Evolutionary conservation across 2,329 filamentous ascomycete species (phyloP).

Genomic region (Nemania sp.): DNA sequence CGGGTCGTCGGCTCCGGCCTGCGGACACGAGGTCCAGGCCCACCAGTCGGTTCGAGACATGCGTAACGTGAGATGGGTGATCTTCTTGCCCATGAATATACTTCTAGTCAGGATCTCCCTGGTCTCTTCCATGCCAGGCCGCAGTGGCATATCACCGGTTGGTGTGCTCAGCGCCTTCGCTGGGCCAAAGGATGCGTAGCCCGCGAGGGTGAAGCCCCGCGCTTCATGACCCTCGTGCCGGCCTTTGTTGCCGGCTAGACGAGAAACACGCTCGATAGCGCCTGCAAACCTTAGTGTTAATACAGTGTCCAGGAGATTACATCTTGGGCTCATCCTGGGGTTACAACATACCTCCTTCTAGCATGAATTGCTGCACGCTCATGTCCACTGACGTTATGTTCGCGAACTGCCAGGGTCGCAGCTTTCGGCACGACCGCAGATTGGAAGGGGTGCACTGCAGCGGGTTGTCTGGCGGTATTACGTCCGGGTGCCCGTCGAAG

Average conservation of each 20-base stretch:
- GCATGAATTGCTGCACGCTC: slow-evolving; percentile 31
- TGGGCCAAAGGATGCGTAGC: slow-evolving; percentile 29
- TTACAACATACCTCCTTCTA: slow-evolving; percentile 35
- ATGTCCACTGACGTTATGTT: slow-evolving; percentile 35
- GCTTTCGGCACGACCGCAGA: slow-evolving; percentile 17
- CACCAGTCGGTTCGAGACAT: slow-evolving; percentile 38
- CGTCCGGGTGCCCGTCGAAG: slow-evolving; percentile 30
- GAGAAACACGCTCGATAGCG: slow-evolving; percentile 33
- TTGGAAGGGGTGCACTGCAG: slow-evolving; percentile 26
- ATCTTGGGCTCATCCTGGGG: neutral
- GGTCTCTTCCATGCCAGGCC: slow-evolving; percentile 17
- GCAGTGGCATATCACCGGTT: neutral
- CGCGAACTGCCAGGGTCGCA: slow-evolving; percentile 38
- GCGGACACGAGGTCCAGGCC: slow-evolving; percentile 30
- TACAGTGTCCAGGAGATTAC: neutral
- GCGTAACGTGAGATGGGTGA: slow-evolving; percentile 35
- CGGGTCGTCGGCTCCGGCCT: slow-evolving; percentile 6
- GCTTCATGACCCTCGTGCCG: slow-evolving; percentile 31
- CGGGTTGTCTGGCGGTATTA: slow-evolving; percentile 26
- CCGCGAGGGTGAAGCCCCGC: slow-evolving; percentile 23
- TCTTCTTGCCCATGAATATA: slow-evolving; percentile 28
- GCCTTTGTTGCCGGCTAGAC: slow-evolving; percentile 30
- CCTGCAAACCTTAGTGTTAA: slow-evolving; percentile 20
- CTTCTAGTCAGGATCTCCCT: slow-evolving; percentile 15
- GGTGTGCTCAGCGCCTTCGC: slow-evolving; percentile 5